Evolutionary conservation across 176 grass and related monocot species (phyloP).

Genomic region (Elymus sibiricus): DNA sequence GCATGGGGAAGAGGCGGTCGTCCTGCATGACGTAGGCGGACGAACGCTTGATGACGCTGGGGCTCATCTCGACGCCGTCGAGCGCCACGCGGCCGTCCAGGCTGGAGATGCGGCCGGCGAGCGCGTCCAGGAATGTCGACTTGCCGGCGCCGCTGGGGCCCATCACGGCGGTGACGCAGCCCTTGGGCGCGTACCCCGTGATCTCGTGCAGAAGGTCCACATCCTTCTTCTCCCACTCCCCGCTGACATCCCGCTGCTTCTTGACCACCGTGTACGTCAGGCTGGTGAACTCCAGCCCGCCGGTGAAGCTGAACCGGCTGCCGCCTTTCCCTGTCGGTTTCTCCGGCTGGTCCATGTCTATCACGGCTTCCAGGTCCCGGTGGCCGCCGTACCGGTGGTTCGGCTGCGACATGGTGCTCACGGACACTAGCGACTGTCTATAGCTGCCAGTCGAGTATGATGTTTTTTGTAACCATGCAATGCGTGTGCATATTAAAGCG

Average conservation of each 20-base stretch:
- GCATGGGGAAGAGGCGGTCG: slow-evolving; percentile 80
- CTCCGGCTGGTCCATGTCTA: slow-evolving; percentile 26
- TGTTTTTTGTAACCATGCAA: slow-evolving; percentile 18
- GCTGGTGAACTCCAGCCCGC: slow-evolving; percentile 58
- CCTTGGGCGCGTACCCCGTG: slow-evolving; percentile 63
- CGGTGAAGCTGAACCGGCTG: slow-evolving; percentile 33
- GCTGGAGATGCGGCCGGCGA: slow-evolving; percentile 65
- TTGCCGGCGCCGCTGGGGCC: slow-evolving; percentile 81
- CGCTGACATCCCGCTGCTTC: slow-evolving; percentile 54
- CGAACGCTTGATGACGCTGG: slow-evolving; percentile 57
- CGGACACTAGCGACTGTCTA: not conserved
- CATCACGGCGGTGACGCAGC: slow-evolving; percentile 64
- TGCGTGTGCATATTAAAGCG: slow-evolving; percentile 7
- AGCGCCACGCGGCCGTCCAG: slow-evolving; percentile 61
- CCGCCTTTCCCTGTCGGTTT: not conserved
- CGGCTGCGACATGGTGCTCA: slow-evolving; percentile 33
- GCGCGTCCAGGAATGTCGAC: slow-evolving; percentile 78
- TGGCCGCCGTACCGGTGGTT: slow-evolving; percentile 30
- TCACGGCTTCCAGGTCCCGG: slow-evolving; percentile 32
- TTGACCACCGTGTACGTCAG: slow-evolving; percentile 52
- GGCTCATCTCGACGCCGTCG: slow-evolving; percentile 50
- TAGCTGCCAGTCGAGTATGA: not conserved
- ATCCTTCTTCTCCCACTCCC: slow-evolving; percentile 51
- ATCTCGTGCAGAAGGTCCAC: slow-evolving; percentile 68
- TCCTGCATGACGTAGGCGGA: slow-evolving; percentile 93